Conservation (phyloP, 306 rosid genomes). For the Herpetospermum pedunculosum region DNA sequence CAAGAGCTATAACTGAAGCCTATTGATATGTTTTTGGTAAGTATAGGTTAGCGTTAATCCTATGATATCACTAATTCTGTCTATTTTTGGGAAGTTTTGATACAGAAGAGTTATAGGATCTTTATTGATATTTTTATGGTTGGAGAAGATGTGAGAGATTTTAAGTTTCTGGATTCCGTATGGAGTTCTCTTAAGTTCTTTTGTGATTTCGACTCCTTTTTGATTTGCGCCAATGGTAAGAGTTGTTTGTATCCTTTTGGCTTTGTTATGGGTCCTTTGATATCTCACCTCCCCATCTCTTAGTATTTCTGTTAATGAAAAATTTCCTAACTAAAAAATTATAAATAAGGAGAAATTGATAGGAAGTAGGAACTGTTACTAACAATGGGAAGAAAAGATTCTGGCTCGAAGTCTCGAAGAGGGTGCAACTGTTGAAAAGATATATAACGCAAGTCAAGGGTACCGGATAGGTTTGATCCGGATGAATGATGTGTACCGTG, state of each 20-base stretch:
- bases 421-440: neutral
- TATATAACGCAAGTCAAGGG: neutral
- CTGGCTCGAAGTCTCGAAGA: neutral
- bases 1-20: neutral
- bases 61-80: neutral
- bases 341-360: neutral
- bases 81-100: neutral
- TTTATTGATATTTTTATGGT: neutral
- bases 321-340: neutral
- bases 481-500: neutral
- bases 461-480: neutral
- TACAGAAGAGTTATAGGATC: neutral
- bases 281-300: neutral
- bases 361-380: neutral
- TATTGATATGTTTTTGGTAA: neutral
- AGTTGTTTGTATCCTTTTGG: neutral
- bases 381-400: neutral
- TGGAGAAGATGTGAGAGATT: neutral
- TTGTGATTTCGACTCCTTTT: neutral
- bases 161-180: neutral
- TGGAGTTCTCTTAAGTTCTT: neutral
- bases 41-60: neutral
- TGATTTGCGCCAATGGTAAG: neutral
- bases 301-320: neutral
- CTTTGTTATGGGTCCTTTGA: neutral